phyloP scores from a whole-genome alignment of 2,329 filamentous ascomycete genomes.

The Trichoderma afroharzianum region DNA sequence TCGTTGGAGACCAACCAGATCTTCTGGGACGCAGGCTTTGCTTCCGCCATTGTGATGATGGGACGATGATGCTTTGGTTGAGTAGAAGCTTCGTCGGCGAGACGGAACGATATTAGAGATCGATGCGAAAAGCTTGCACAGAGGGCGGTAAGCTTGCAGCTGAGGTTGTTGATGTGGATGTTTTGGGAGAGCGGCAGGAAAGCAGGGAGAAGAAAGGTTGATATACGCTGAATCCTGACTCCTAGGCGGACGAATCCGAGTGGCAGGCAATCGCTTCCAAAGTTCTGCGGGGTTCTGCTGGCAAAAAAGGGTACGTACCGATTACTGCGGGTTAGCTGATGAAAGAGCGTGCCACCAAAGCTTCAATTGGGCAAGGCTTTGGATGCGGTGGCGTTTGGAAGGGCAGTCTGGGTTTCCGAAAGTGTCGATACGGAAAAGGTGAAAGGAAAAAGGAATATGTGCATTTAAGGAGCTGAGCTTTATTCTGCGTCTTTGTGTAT shows the following conservation, averaged over 20 bases:
- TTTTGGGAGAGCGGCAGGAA: background rate
- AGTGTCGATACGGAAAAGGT: background rate
- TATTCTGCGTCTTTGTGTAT: background rate
- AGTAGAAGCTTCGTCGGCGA: background rate
- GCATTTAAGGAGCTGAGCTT: background rate
- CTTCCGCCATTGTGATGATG: constrained; percentile 35
- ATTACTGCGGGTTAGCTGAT: background rate
- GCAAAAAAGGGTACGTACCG: constrained; percentile 2
- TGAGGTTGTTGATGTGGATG: background rate
- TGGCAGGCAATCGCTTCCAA: background rate
- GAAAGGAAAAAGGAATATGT: background rate
- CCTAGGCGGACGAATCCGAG: constrained; percentile 1
- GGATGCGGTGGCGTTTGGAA: background rate
- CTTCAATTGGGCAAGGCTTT: background rate
- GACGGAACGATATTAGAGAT: background rate
- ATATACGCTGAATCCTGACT: constrained; percentile 1
- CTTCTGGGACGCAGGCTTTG: constrained; percentile 33
- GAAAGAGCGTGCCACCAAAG: background rate
- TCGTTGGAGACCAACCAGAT: constrained; percentile 53
- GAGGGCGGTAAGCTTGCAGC: background rate
- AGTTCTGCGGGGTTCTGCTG: constrained; percentile 14
- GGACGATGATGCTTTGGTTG: background rate
- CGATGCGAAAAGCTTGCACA: background rate
- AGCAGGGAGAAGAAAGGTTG: background rate
- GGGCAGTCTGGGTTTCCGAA: background rate